A percentile compares a stretch with the other conserved stretches of the same genome.
Evolutionary conservation across 2,329 filamentous ascomycete genomes (phyloP).

Genomic region (Trichoderma aggressivum): DNA sequence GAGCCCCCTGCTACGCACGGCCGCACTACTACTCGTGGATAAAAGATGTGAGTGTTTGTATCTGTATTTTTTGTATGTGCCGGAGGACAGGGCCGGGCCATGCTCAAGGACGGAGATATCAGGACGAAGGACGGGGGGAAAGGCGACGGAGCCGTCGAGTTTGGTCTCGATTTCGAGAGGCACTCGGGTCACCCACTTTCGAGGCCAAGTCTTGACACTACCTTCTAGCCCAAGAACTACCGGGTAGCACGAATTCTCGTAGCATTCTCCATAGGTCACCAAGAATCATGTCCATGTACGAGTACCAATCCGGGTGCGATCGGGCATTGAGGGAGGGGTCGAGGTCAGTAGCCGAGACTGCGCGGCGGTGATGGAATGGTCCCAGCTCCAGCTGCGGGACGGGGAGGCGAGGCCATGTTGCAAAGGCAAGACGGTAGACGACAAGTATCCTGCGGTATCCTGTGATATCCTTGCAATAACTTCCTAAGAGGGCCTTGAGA

Average conservation of each 20-base stretch:
- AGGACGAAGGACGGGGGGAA: background rate
- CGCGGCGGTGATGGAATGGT: background rate
- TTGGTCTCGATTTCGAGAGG: background rate
- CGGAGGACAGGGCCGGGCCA: background rate
- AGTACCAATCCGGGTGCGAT: background rate
- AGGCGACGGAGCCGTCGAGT: background rate
- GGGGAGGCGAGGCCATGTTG: background rate
- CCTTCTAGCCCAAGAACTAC: background rate
- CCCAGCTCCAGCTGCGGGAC: background rate
- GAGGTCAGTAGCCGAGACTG: conserved; percentile 3
- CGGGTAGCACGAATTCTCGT: background rate
- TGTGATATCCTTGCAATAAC: background rate
- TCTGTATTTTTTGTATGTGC: background rate
- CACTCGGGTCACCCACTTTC: background rate
- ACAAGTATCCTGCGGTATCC: background rate
- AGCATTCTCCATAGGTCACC: background rate
- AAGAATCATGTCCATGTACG: background rate
- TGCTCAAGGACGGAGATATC: background rate
- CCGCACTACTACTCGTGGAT: background rate
- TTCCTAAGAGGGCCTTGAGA: background rate
- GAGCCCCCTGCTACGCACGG: background rate
- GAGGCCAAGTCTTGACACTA: background rate
- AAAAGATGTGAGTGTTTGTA: background rate
- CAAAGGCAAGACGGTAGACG: background rate
- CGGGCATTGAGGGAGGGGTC: conserved; percentile 13